A percentile compares a stretch with the other conserved stretches of the same genome.
These are phyloP conservation scores for Sergeia podlipaevii DNA, from an alignment of 208 protist species.

Conservation along the genomic window DNA sequence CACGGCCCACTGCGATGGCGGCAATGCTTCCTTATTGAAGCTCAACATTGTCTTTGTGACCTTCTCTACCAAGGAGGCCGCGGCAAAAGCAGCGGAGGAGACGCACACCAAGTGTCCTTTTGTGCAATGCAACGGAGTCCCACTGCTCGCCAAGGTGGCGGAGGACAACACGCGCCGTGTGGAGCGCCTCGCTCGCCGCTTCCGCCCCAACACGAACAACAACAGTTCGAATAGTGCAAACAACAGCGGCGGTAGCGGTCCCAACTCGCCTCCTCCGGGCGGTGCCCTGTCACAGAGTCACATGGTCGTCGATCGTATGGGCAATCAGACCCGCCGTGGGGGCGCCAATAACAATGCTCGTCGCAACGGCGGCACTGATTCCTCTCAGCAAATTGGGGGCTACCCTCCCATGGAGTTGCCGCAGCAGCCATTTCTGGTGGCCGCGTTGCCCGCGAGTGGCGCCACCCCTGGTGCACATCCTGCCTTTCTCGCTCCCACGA, in stretches of 20 bases:
- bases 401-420: not conserved
- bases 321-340: not conserved
- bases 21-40: not conserved
- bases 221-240: not conserved
- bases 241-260: not conserved
- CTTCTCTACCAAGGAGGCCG: constrained; percentile 60
- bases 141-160: constrained; percentile 72
- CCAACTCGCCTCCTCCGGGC: too few relatives aligned
- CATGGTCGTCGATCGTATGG: not conserved
- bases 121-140: constrained; percentile 52
- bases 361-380: constrained; percentile 3
- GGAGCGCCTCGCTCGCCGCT: constrained; percentile 51
- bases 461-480: too few relatives aligned
- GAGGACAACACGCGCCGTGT: constrained; percentile 65
- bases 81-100: constrained; percentile 38
- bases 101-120: constrained; percentile 67
- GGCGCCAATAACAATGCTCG: constrained; percentile 13
- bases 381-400: too few relatives aligned
- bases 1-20: not conserved
- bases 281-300: constrained; percentile 4
- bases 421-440: too few relatives aligned
- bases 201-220: constrained; percentile 3
- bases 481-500: too few relatives aligned
- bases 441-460: too few relatives aligned
- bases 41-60: constrained; percentile 77